Evolutionary conservation across 805 yeast species (phyloP).

Genomic region (Starmerella asiatica): DNA sequence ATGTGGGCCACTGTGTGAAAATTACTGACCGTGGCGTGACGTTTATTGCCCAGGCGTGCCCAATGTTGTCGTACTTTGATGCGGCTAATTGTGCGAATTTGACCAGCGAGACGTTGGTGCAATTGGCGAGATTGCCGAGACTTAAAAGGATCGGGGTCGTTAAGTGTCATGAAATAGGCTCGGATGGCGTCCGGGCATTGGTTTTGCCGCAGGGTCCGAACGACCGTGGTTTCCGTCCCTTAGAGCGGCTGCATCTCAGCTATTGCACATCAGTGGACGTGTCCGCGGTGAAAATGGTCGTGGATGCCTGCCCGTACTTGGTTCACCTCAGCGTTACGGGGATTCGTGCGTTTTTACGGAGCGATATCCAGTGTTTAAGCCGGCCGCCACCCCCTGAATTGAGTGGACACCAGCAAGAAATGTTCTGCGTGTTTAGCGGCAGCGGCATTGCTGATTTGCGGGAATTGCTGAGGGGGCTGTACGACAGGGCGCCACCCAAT

Average conservation of each 20-base stretch:
- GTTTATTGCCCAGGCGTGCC: conserved; percentile 59
- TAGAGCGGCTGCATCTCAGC: conserved; percentile 86
- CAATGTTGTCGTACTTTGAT: conserved; percentile 80
- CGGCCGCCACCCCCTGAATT: conserved; percentile 89
- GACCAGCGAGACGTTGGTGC: conserved; percentile 69
- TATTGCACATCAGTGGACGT: conserved; percentile 74
- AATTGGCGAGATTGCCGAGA: conserved; percentile 61
- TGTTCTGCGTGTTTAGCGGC: conserved; percentile 90
- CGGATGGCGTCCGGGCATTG: conserved; percentile 62
- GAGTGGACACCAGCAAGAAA: conserved; percentile 66
- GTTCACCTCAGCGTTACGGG: conserved; percentile 91
- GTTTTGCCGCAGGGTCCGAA: conserved; percentile 44
- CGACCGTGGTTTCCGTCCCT: conserved; percentile 7
- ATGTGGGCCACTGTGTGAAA: conserved; percentile 83
- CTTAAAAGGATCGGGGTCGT: conserved; percentile 86
- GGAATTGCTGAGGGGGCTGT: conserved; percentile 39
- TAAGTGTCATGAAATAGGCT: conserved; percentile 77
- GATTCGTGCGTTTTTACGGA: conserved; percentile 71
- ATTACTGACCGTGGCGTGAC: conserved; percentile 83
- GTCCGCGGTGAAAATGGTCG: conserved; percentile 59
- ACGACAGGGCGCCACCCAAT: neutral
- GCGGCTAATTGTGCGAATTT: conserved; percentile 86
- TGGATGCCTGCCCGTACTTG: conserved; percentile 69
- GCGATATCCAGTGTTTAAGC: conserved; percentile 74
- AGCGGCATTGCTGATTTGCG: conserved; percentile 70